phyloP scores from a whole-genome alignment of 441 rosid genomes.

The Daphne laureola region DNA sequence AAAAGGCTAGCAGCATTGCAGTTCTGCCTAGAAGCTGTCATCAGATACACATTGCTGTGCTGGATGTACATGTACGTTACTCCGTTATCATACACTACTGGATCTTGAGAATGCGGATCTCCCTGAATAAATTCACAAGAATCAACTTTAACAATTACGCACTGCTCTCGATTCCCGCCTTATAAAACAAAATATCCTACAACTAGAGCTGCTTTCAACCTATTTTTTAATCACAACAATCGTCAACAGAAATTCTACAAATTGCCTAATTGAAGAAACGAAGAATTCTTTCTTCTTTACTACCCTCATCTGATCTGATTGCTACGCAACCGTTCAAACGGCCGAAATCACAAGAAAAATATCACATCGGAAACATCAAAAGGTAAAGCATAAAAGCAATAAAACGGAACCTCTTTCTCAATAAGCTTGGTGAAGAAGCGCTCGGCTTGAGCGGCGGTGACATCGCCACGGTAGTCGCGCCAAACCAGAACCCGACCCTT shows the following conservation, averaged over 20 bases:
- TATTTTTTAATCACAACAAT: too few relatives aligned
- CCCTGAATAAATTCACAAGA: conserved; percentile 22
- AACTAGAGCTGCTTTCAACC: too few relatives aligned
- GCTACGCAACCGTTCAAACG: too few relatives aligned
- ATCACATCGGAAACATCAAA: too few relatives aligned
- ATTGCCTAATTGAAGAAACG: too few relatives aligned
- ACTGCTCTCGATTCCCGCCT: too few relatives aligned
- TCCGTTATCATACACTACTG: conserved; percentile 50
- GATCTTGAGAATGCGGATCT: conserved; percentile 53
- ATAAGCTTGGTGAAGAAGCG: conserved; percentile 55
- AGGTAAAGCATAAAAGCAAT: too few relatives aligned
- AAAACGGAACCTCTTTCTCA: conserved; percentile 40
- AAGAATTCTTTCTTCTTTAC: too few relatives aligned
- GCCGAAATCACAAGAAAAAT: too few relatives aligned
- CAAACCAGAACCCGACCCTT: conserved; percentile 55
- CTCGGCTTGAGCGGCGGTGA: conserved; percentile 48
- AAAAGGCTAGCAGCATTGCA: conserved; percentile 57
- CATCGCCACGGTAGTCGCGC: conserved; percentile 65
- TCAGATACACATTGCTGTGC: conserved; percentile 48
- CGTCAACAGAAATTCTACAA: too few relatives aligned
- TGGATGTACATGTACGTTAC: conserved; percentile 55
- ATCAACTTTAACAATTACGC: neutral
- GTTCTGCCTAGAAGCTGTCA: conserved; percentile 51
- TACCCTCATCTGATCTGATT: too few relatives aligned
- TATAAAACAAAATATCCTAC: too few relatives aligned